Conservation (phyloP, 108 stramenopile genomes). For the Conticribra weissflogii region DNA sequence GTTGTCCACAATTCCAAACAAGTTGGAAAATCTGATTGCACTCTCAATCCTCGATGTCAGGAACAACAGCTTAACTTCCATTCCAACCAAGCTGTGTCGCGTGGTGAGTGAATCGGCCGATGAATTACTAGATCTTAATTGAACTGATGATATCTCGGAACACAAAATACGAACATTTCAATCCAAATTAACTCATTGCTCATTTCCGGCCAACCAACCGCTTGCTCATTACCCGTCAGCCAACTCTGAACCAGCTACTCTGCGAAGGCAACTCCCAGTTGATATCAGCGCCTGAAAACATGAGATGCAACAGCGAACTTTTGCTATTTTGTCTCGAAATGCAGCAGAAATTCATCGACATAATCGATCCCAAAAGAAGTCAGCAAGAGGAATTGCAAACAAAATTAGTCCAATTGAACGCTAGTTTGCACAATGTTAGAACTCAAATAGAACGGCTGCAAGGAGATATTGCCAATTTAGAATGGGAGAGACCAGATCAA, state of each 20-base stretch:
- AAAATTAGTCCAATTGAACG: constrained; percentile 12
- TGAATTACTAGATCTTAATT: not conserved
- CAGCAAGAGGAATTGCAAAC: constrained; percentile 15
- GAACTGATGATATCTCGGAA: no score
- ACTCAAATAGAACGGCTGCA: constrained; percentile 17
- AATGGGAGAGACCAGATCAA: constrained; percentile 34
- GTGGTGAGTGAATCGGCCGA: constrained; percentile 21
- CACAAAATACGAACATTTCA: not conserved
- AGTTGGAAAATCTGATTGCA: constrained; percentile 11
- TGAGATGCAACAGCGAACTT: constrained; percentile 37
- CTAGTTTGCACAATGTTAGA: constrained; percentile 8
- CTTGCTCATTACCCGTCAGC: no score
- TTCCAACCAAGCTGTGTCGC: constrained; percentile 34
- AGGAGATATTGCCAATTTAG: constrained; percentile 23
- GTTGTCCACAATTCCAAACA: constrained; percentile 20
- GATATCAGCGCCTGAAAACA: constrained; percentile 20
- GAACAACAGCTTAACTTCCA: constrained; percentile 17
- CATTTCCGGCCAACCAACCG: no score
- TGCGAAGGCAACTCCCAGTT: constrained; percentile 36
- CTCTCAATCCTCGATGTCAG: constrained; percentile 29
- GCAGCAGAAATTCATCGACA: constrained; percentile 42
- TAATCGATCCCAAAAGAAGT: constrained; percentile 13
- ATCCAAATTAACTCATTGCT: no score
- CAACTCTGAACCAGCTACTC: constrained; percentile 27
- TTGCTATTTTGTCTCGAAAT: constrained; percentile 37